Evolutionary conservation across 129 eudicot genomes (phyloP), one percentile per base, ranked within the genome.

Genomic region (Flaveria trinervia): DNA sequence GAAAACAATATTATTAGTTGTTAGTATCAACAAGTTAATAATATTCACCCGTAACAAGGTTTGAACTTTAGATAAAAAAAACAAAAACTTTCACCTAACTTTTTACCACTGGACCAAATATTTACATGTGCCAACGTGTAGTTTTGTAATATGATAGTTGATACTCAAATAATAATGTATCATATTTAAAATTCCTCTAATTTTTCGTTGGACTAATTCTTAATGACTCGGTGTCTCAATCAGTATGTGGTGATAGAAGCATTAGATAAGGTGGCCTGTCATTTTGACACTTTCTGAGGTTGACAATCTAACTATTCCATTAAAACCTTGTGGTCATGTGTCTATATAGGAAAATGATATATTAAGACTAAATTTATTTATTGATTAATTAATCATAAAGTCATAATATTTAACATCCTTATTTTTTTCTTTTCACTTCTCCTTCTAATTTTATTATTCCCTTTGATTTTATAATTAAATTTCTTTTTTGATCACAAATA

Each of bases 221-320:
- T 17, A 73, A 56, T 16, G 52, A 73, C n/a, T 16, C 2, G 55
- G 64, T 71, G 75, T 55, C 68, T 55, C 68, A 73, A 73, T 73
- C 77, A 73, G 41, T 68, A 45, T 68, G 57, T 45, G 73, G 55
- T 68, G 56, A 36, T 22, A 65, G 16, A 36, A 72, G 77, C 52
- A 33, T 36, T 20, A 72, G 55, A 73, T 73, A 56, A 56, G 77
- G 77, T 73, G 30, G 68, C 56, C 22, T 39, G 13, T 73, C 41
- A 39, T 73, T 55, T 56, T 56, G 68, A 17, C 77, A 49, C 49
- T 55, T 56, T 71, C 39, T 39, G 75, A 51, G 28, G 73, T 68
- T 68, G 73, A 65, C 70, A 68, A 22, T 45, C 36, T 44, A 68
- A 48, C 68, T 39, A 18, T 52, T 71, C 26, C 62, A 50, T 17